Evolutionary conservation across 2,329 filamentous ascomycete genomes (phyloP).

Genomic region (Raffaelea ambrosiae): DNA sequence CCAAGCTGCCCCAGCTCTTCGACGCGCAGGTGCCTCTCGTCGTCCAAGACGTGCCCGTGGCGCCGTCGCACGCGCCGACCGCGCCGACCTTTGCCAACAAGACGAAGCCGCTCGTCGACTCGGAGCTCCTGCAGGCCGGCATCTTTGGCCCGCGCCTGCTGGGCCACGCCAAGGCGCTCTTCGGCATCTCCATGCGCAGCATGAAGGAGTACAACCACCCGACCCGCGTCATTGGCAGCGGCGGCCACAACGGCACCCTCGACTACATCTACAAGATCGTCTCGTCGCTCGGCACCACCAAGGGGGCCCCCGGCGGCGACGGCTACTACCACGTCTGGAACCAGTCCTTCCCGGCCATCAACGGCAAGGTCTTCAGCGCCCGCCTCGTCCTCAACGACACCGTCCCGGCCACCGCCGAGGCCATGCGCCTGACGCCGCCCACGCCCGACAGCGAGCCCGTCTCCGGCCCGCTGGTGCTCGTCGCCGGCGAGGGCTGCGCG

Average conservation of each 20-base stretch:
- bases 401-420: conserved; percentile 38
- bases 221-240: conserved; percentile 61
- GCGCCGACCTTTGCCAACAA: too few species aligned
- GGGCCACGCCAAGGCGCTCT: conserved; percentile 51
- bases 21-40: conserved; percentile 6
- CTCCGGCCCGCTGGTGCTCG: conserved; percentile 49
- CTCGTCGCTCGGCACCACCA: conserved; percentile 35
- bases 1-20: conserved; percentile 3
- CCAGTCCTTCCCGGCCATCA: conserved; percentile 55
- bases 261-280: conserved; percentile 53
- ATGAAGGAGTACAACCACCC: conserved; percentile 57
- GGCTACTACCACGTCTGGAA: conserved; percentile 53
- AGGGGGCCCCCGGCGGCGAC: conserved; percentile 5
- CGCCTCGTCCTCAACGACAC: conserved; percentile 46
- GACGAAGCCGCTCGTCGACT: conserved; percentile 26
- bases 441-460: conserved; percentile 52
- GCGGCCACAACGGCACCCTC: conserved; percentile 56
- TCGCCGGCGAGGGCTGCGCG: conserved; percentile 55
- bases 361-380: conserved; percentile 50
- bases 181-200: conserved; percentile 50
- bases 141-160: conserved; percentile 50
- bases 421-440: conserved; percentile 61
- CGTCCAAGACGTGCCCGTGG: too few species aligned
- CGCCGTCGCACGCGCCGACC: too few species aligned
- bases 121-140: conserved; percentile 44